phyloP scores from a whole-genome alignment of 257 asterid genomes.

The Jaltomata sinuosa region DNA sequence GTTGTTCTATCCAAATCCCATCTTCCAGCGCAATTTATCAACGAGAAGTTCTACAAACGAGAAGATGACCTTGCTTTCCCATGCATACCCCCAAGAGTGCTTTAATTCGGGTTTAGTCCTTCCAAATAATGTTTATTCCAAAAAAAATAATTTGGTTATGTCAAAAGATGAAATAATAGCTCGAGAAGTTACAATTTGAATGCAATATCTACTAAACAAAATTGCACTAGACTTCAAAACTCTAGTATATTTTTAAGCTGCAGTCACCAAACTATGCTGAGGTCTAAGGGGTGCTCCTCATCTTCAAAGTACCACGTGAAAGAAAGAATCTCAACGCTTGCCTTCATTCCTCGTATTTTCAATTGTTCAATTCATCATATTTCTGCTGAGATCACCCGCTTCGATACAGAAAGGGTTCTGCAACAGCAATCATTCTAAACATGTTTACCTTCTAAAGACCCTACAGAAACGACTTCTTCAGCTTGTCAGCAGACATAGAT shows the following conservation, averaged over 20 bases:
- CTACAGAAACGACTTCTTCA: slow-evolving; percentile 49
- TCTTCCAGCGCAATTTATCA: too few relatives aligned
- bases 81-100: not conserved
- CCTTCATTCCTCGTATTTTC: not conserved
- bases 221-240: slow-evolving; percentile 2
- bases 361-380: not conserved
- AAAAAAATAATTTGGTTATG: not conserved
- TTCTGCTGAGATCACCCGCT: not conserved
- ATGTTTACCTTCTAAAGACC: slow-evolving; percentile 5
- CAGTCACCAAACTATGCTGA: not conserved
- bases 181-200: slow-evolving; percentile 1
- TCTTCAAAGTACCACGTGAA: not conserved
- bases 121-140: not conserved
- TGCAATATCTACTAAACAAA: not conserved
- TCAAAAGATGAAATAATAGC: not conserved
- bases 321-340: not conserved
- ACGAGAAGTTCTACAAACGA: too few relatives aligned
- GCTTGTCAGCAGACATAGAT: slow-evolving; percentile 57
- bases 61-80: too few relatives aligned
- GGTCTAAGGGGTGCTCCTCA: not conserved
- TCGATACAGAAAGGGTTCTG: not conserved
- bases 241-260: not conserved
- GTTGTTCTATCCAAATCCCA: too few relatives aligned
- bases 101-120: not conserved
- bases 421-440: not conserved